phyloP scores from a whole-genome alignment of 2,329 filamentous ascomycete species.

The Colletotrichum neosansevieriae region DNA sequence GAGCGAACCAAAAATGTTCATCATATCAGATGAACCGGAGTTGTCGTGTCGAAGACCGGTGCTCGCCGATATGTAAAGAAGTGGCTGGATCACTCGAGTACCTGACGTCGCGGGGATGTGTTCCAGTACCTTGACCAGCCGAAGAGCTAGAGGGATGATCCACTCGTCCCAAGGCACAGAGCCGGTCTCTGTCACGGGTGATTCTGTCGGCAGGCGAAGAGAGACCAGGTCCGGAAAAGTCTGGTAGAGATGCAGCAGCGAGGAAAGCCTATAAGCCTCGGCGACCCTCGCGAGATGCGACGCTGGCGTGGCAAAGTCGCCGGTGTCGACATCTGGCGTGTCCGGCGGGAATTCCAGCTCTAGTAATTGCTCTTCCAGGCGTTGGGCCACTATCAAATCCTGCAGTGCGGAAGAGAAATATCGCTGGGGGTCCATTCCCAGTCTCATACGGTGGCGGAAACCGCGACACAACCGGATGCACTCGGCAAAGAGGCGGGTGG shows the following conservation, averaged over 20 bases:
- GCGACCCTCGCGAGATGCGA: constrained; percentile 51
- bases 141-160: constrained; percentile 51
- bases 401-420: constrained; percentile 45
- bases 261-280: constrained; percentile 53
- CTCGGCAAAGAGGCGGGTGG: constrained; percentile 50
- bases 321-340: constrained; percentile 44
- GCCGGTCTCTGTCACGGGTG: constrained; percentile 28
- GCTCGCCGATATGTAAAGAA: constrained; percentile 53
- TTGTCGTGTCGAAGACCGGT: constrained; percentile 48
- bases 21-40: constrained; percentile 32
- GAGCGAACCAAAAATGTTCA: constrained; percentile 24
- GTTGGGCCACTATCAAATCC: constrained; percentile 50
- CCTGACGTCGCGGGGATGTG: constrained; percentile 51
- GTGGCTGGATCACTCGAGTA: constrained; percentile 52
- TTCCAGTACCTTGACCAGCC: constrained; percentile 49
- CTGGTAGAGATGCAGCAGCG: constrained; percentile 55
- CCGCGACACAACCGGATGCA: constrained; percentile 52
- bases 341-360: constrained; percentile 46
- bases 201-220: constrained; percentile 45
- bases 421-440: constrained; percentile 43
- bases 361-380: constrained; percentile 51
- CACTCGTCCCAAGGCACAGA: constrained; percentile 51
- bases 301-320: constrained; percentile 45
- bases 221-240: constrained; percentile 52
- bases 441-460: constrained; percentile 46